phyloP scores from a whole-genome alignment of 2,329 filamentous ascomycete species.

The Colletotrichum ledebouriae region DNA sequence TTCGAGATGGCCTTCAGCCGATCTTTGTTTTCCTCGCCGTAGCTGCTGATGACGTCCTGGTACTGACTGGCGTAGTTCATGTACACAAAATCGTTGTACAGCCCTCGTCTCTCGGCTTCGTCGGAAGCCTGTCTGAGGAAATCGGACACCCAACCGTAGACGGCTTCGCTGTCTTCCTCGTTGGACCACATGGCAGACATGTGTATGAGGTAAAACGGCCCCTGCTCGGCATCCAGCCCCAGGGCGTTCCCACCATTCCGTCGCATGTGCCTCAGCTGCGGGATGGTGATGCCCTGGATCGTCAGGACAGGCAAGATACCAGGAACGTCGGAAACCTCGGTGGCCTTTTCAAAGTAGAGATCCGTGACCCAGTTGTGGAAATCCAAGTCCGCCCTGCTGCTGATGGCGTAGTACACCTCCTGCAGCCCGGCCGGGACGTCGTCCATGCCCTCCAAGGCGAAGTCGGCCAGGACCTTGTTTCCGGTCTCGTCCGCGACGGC shows the following conservation, averaged over 20 bases:
- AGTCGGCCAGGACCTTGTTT: constrained; percentile 42
- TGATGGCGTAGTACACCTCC: constrained; percentile 45
- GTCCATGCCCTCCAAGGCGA: constrained; percentile 27
- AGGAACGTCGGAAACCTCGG: constrained; percentile 38
- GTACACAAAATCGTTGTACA: constrained; percentile 49
- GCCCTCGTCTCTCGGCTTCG: constrained; percentile 33
- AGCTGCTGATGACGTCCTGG: constrained; percentile 56
- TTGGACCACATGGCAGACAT: constrained; percentile 45
- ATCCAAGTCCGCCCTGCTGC: constrained; percentile 42
- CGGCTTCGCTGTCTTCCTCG: constrained; percentile 41
- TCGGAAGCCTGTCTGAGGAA: constrained; percentile 43
- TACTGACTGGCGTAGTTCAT: constrained; percentile 59
- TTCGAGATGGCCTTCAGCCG: constrained; percentile 47
- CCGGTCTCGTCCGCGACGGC: constrained; percentile 48
- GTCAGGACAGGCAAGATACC: constrained; percentile 48
- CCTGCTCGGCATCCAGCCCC: constrained; percentile 49
- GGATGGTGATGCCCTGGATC: constrained; percentile 58
- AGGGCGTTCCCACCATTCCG: constrained; percentile 56
- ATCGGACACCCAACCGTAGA: constrained; percentile 42
- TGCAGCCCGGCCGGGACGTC: constrained; percentile 43
- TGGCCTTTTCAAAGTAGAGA: constrained; percentile 36
- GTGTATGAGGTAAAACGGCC: constrained; percentile 45
- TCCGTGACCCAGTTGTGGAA: constrained; percentile 43
- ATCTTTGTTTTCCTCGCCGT: constrained; percentile 54
- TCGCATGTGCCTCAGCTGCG: constrained; percentile 51